phyloP scores from a whole-genome alignment of 306 rosid genomes.

The Sechiopsis laciniata region DNA sequence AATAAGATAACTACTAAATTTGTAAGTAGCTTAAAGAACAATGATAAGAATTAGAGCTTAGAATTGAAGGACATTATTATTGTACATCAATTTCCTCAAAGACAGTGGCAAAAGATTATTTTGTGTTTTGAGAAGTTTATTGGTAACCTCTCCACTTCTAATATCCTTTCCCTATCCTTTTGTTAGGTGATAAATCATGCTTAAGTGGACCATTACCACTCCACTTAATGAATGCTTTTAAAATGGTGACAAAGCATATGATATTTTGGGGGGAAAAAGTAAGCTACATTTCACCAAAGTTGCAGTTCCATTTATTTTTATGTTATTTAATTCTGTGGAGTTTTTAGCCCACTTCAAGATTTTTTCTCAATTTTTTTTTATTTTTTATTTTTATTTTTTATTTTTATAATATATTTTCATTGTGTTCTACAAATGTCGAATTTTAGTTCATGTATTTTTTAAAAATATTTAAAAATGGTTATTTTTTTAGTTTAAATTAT shows the following conservation, averaged over 20 bases:
- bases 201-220: neutral
- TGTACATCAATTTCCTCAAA: neutral
- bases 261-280: too few relatives aligned
- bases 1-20: constrained; percentile 1
- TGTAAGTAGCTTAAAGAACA: neutral
- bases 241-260: neutral
- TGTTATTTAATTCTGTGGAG: too few relatives aligned
- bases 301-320: too few relatives aligned
- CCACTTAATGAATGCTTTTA: neutral
- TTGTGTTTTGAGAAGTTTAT: neutral
- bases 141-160: neutral
- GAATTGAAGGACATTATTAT: neutral
- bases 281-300: too few relatives aligned
- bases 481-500: too few relatives aligned
- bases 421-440: too few relatives aligned
- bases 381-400: too few relatives aligned
- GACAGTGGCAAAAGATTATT: neutral
- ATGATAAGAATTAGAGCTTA: neutral
- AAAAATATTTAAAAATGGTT: too few relatives aligned
- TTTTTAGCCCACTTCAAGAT: too few relatives aligned
- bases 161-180: neutral
- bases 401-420: too few relatives aligned
- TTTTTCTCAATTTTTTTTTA: too few relatives aligned
- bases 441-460: too few relatives aligned
- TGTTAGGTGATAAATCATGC: constrained; percentile 16